Conservation (phyloP, 805 yeast species). For the Metschnikowia dekortorum region DNA sequence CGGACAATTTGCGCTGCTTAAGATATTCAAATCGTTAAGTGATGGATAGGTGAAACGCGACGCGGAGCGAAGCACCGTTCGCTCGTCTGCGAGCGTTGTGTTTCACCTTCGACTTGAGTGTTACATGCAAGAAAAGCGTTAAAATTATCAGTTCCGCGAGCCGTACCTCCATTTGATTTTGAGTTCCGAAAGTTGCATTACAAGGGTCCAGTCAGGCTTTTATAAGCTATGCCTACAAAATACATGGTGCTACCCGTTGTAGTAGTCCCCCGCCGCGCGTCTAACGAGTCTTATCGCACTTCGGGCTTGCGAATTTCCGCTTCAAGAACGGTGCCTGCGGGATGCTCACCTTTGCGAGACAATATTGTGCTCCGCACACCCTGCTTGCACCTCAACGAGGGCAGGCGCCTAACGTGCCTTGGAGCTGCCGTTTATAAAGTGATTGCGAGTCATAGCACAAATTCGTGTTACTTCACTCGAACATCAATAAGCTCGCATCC, state of each 20-base stretch:
- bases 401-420: background rate
- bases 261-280: background rate
- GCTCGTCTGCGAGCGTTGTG: background rate
- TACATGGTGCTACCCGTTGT: background rate
- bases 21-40: background rate
- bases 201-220: too few relatives aligned
- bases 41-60: background rate
- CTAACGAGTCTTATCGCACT: conserved; percentile 3
- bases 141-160: too few relatives aligned
- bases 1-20: background rate
- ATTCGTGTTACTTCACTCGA: background rate
- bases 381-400: conserved; percentile 1
- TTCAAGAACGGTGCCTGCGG: conserved; percentile 1
- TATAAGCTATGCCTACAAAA: background rate
- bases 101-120: background rate
- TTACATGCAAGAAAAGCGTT: too few relatives aligned
- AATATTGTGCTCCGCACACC: conserved; percentile 2
- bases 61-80: background rate
- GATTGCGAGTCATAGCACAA: background rate
- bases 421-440: background rate
- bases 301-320: background rate
- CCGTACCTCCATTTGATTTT: too few relatives aligned
- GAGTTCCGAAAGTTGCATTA: too few relatives aligned
- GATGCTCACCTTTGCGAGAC: conserved; percentile 1
- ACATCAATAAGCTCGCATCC: background rate